A percentile compares a stretch with the other conserved stretches of the same genome.
phyloP scores from a whole-genome alignment of 345 rosid genomes.

The Melaleuca quinquenervia region DNA sequence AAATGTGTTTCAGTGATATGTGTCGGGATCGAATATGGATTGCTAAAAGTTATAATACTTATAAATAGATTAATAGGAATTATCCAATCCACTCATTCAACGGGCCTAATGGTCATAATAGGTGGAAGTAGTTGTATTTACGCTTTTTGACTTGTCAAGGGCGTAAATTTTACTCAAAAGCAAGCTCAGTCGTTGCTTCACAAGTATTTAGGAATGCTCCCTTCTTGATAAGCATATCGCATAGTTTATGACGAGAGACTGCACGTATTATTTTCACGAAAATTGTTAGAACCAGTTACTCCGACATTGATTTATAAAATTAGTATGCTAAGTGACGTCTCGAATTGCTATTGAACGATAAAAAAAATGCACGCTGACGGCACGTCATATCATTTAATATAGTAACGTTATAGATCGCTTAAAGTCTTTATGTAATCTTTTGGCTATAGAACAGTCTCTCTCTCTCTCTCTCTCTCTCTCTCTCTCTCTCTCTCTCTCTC shows the following conservation, averaged over 20 bases:
- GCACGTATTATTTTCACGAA: too few species aligned
- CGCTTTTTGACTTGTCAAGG: not conserved
- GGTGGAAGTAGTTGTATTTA: accelerated
- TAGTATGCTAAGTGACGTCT: accelerated
- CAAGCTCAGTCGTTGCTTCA: too few species aligned
- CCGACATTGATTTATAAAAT: accelerated
- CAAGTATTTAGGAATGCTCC: not conserved
- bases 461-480: not conserved
- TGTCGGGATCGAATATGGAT: accelerated
- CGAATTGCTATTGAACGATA: too few species aligned
- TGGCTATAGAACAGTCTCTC: not conserved
- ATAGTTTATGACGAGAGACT: too few species aligned
- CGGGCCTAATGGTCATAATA: accelerated
- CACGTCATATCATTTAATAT: accelerated
- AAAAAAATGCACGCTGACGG: too few species aligned
- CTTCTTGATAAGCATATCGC: too few species aligned
- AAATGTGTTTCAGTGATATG: accelerated
- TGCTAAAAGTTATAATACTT: too few species aligned
- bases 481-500: not conserved
- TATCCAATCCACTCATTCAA: accelerated
- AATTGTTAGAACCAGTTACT: too few species aligned
- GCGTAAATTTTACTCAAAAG: too few species aligned
- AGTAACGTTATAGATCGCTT: not conserved
- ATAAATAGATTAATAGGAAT: not conserved
- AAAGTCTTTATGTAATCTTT: too few species aligned